Evolutionary conservation across 331 rosid species (phyloP).

Genomic region (Acacia pycnantha): DNA sequence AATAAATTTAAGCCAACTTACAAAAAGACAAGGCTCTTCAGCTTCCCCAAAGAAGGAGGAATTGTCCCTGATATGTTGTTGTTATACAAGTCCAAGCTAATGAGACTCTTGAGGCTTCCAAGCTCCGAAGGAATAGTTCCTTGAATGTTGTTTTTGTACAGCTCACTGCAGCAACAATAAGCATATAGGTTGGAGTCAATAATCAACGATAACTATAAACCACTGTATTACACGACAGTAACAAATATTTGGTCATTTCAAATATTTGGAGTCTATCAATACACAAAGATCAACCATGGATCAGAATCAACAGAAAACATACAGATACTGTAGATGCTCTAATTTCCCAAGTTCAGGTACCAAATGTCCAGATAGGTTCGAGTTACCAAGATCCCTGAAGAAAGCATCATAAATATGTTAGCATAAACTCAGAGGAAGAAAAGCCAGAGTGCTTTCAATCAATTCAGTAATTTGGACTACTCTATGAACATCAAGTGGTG

Average conservation of each 20-base stretch:
- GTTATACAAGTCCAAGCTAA: slow-evolving; percentile 89
- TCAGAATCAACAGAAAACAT: slow-evolving; percentile 31
- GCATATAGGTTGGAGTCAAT: background rate
- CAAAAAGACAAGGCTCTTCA: slow-evolving; percentile 93
- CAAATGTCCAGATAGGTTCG: slow-evolving; percentile 89
- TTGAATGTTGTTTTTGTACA: slow-evolving; percentile 86
- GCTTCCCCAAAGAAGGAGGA: slow-evolving; percentile 74
- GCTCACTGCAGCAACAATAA: slow-evolving; percentile 59
- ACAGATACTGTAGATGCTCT: slow-evolving; percentile 88
- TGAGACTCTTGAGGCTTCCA: slow-evolving; percentile 76
- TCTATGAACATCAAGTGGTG: background rate
- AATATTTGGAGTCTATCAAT: background rate
- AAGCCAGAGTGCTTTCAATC: background rate
- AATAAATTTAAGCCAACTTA: slow-evolving; percentile 44
- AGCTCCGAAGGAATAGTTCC: slow-evolving; percentile 88
- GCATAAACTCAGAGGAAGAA: background rate
- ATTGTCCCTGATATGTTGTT: slow-evolving; percentile 85
- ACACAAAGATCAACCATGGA: background rate
- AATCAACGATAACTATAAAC: background rate
- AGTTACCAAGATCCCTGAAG: slow-evolving; percentile 89
- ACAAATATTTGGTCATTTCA: background rate
- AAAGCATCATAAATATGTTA: slow-evolving; percentile 23
- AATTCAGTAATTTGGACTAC: background rate
- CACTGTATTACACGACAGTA: slow-evolving; percentile 1
- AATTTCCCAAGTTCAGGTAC: slow-evolving; percentile 86